Percentiles rank a stretch among this genome's conserved stretches.
These are phyloP conservation scores for Lepidium campestre DNA, from an alignment of 441 rosid species.

Conservation along the genomic window DNA sequence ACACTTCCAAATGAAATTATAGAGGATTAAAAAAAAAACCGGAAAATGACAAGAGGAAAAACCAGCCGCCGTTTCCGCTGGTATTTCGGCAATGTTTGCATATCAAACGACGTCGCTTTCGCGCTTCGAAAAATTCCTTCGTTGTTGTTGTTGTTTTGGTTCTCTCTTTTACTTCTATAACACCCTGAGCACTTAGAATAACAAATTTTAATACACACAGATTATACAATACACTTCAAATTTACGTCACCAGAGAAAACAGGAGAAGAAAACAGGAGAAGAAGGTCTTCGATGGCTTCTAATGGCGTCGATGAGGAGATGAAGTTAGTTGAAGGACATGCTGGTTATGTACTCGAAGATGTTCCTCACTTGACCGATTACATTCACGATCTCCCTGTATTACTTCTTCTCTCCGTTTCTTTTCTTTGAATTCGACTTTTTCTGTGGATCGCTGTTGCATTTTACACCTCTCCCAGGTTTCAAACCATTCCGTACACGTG, in stretches of 20 bases:
- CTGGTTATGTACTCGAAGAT: slow-evolving; percentile 66
- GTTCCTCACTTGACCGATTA: slow-evolving; percentile 71
- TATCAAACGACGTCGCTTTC: neutral
- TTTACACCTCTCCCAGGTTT: neutral
- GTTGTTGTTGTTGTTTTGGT: neutral
- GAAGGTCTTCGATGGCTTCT: slow-evolving; percentile 13
- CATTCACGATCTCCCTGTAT: slow-evolving; percentile 47
- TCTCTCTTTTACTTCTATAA: neutral
- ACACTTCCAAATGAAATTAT: no score
- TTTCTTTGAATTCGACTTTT: neutral
- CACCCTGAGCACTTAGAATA: neutral
- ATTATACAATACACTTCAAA: slow-evolving; percentile 1
- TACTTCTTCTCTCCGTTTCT: neutral
- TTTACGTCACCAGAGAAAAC: slow-evolving; percentile 6
- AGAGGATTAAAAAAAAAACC: no score
- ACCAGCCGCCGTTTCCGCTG: slow-evolving; percentile 27
- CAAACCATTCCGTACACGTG: slow-evolving; percentile 7
- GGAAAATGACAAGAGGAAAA: slow-evolving; percentile 6
- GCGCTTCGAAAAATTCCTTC: neutral
- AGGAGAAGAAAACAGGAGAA: neutral
- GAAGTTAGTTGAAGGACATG: slow-evolving; percentile 42
- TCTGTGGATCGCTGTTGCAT: neutral
- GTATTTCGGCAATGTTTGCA: neutral
- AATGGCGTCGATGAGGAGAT: slow-evolving; percentile 21
- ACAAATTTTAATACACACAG: no score